Evolutionary conservation across 768 basidiomycete genomes (phyloP).

Genomic region (Pleurotus tuoliensis): DNA sequence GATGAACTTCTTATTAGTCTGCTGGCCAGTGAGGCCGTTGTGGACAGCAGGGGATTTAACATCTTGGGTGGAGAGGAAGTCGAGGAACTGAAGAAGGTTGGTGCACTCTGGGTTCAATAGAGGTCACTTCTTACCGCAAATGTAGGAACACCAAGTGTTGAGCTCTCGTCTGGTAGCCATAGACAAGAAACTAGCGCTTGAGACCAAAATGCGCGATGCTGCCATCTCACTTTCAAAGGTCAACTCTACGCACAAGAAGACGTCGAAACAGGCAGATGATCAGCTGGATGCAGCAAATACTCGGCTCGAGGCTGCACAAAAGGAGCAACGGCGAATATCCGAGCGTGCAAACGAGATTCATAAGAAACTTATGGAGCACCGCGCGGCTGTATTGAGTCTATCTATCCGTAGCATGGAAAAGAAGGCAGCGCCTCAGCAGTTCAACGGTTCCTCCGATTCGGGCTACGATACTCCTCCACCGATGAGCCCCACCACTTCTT

Average conservation of each 20-base stretch:
- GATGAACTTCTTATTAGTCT: conserved; percentile 89
- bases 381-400: conserved; percentile 74
- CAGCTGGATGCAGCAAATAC: conserved; percentile 71
- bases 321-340: conserved; percentile 65
- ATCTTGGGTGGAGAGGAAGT: conserved; percentile 59
- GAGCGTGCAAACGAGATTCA: conserved; percentile 62
- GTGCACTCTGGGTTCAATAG: conserved; percentile 10
- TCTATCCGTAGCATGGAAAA: conserved; percentile 68
- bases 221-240: conserved; percentile 71
- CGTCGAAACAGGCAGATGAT: conserved; percentile 62
- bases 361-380: conserved; percentile 71
- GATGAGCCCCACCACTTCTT: conserved; percentile 45
- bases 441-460: conserved; percentile 29
- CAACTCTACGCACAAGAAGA: conserved; percentile 53
- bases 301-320: conserved; percentile 68
- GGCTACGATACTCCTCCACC: conserved; percentile 52
- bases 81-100: conserved; percentile 48
- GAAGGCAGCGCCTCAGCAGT: conserved; percentile 28
- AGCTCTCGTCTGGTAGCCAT: conserved; percentile 61
- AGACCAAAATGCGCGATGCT: conserved; percentile 87
- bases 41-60: conserved; percentile 83
- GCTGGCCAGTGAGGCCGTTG: conserved; percentile 87
- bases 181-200: conserved; percentile 71
- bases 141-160: conserved; percentile 72
- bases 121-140: conserved; percentile 11